Evolutionary conservation across 2,329 filamentous ascomycete species (phyloP).

Genomic region (Phaeosphaeria sp.): DNA sequence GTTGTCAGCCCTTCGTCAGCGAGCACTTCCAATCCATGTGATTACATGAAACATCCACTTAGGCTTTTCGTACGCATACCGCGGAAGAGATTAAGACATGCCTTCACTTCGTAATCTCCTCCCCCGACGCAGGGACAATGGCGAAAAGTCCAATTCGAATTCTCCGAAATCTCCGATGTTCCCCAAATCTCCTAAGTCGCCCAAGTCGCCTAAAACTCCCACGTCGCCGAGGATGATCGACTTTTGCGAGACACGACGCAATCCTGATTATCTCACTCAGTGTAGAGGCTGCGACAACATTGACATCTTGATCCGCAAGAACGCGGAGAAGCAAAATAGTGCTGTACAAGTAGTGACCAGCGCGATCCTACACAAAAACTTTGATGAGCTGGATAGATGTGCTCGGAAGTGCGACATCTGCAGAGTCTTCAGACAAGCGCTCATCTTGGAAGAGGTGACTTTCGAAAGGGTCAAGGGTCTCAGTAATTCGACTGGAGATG

Average conservation of each 20-base stretch:
- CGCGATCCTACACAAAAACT: conserved; percentile 8
- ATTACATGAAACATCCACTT: background rate
- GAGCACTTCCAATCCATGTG: background rate
- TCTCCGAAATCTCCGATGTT: background rate
- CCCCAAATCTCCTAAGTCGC: background rate
- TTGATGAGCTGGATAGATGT: conserved; percentile 9
- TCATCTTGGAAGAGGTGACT: conserved; percentile 11
- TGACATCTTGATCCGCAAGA: conserved; percentile 6
- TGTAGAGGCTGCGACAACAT: conserved; percentile 11
- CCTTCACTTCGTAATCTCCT: background rate
- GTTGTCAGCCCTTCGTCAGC: background rate
- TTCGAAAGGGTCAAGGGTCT: conserved; percentile 5
- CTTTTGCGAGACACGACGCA: conserved; percentile 1
- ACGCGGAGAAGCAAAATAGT: conserved; percentile 1
- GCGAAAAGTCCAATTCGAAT: background rate
- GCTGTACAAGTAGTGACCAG: background rate
- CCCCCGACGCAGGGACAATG: background rate
- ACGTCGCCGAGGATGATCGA: background rate
- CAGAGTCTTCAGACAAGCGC: conserved; percentile 9
- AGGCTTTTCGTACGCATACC: background rate
- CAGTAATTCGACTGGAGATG: background rate
- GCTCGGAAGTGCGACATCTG: conserved; percentile 9
- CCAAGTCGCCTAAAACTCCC: background rate
- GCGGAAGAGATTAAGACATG: background rate
- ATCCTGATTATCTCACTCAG: conserved; percentile 8